Base-by-base conservation (phyloP, 108 stramenopile genomes). In the Pelagomonas calceolata region DNA sequence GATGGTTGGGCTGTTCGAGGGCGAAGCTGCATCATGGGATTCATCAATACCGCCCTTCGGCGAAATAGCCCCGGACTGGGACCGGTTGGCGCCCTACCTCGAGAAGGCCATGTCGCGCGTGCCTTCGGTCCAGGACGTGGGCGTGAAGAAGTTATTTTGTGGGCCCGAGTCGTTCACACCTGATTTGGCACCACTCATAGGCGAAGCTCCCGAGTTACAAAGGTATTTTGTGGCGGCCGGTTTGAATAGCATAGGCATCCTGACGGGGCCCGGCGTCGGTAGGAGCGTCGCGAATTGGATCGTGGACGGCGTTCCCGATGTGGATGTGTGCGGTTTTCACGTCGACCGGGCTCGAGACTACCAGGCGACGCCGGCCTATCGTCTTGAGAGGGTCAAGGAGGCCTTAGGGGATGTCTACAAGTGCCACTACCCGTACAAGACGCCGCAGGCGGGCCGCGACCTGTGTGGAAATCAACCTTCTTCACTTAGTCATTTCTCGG, bases 151-250 rank as follows among this genome's bases (percentile, higher is more conserved):
- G 18, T 78, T 91, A 72, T 91, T 91, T 76, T 91, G 90, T 77
- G 90, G 90, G 29, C 90, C 90, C 46, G 78, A 79, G 67, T 80
- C 78, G 35, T 91, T 91, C 66, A 89, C 90, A 0, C 90, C 90
- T 7, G 86, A 87, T 65, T 68, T 73, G 15, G 4, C 45, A 1
- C 88, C 88, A 0, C 73, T 85, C 0, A 75, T 91, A 0, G 90
- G 90, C 29, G 85, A 83, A 36, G 72, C 86, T 39, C 78, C 84
- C 0, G 82, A 83, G 64, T 30, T 91, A 4, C 63, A 79, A 30
- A 81, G 82, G 21, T 89, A 86, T 66, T 91, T 82, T 71, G 85
- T 88, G 17, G 87, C 88, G 12, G 85, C 87, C 0, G 90, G 90
- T 17, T 39, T 91, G 46, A 91, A 91, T 72, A 81, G 80, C 44